Base-by-base conservation (phyloP, 163 green algal species). In the Scenedesmus sp. region DNA sequence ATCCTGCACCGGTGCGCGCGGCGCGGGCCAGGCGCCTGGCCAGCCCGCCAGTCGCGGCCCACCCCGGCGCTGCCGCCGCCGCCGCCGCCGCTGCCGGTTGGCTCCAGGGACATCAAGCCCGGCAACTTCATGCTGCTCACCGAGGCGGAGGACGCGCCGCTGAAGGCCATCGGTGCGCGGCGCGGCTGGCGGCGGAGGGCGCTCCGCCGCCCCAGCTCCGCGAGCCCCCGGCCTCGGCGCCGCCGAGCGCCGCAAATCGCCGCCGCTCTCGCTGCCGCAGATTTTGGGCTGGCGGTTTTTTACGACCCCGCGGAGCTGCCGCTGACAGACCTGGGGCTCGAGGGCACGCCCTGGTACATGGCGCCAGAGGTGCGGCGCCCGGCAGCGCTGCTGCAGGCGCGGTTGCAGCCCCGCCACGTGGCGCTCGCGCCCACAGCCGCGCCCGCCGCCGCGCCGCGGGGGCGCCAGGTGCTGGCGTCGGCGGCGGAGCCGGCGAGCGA, bases 51-150 rank as follows among this genome's bases (percentile, higher is more conserved):
- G n/a, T n/a, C n/a, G n/a, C n/a, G n/a, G n/a, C n/a, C n/a, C n/a
- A n/a, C n/a, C n/a, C n/a, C n/a, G n/a, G n/a, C n/a, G n/a, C n/a
- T n/a, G n/a, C n/a, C n/a, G n/a, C n/a, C n/a, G n/a, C n/a, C n/a
- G n/a, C n/a, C n/a, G n/a, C n/a, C n/a, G n/a, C n/a, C n/a, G n/a
- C n/a, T n/a, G n/a, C n/a, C n/a, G n/a, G n/a, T n/a, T n/a, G n/a
- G n/a, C n/a, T n/a, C n/a, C n/a, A n/a, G n/a, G 1, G 94, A 98
- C 83, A 89, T 98, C 77, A 98, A 98, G 69, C 83, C 77, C 80
- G 91, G 93, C 56, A 98, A 98, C 84, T 98, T 98, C 82, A 96
- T 97, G 92, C 87, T 97, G 73, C 87, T 96, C 1, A 89, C 80
- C 20, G 81, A 92, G 13, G 83, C 85, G 4, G 78, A 92, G n/a